Evolutionary conservation across 1,284 basidiomycete genomes (phyloP), one percentile per base, ranked within the genome.

Genomic region (Fomitopsis betulina): DNA sequence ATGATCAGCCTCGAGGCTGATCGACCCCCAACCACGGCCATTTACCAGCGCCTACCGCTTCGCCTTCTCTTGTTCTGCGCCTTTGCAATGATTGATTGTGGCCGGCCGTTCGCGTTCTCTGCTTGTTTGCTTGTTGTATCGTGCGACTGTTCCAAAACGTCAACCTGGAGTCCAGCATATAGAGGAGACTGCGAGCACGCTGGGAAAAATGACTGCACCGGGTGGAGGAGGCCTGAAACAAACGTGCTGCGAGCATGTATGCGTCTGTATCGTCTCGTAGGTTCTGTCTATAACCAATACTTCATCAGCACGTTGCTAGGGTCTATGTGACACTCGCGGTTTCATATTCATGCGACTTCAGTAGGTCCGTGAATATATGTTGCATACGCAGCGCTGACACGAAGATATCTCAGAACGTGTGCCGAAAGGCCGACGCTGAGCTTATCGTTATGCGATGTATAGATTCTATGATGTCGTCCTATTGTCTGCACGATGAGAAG

Each of bases 1-100:
- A 53, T 40, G 39, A 40, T 40, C 39, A 43, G 42, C 42, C 42
- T 43, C 50, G 52, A 58, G 56, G 56, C 56, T 47, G 52, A 51
- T 56, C 25, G 21, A 30, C 38, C 54, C 27, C 40, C 42, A 25
- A 25, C 42, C 42, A 21, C 42, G 42, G 21, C 25, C 42, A 23
- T 10, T 43, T 27, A 39, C 51, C 43, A 25, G 43, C 37, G 32
- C 21, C 57, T 38, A 15, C 2, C 32, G 32, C 30, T 30, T 30
- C 19, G 57, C 45, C 35, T 42, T 43, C 27, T 49, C 39, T 45
- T 25, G 32, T 53, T 53, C 37, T 53, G 51, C 51, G 51, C 51
- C 33, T 21, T 23, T 19, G n/a, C 40, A 42, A 4, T 43, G 42
- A 43, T 43, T 43, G 42, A 43, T 43, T 43, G 42, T 43, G 42